These are phyloP conservation scores for Anaeramoeba ignava DNA, from an alignment of 78 protist species.

Conservation along the genomic window DNA sequence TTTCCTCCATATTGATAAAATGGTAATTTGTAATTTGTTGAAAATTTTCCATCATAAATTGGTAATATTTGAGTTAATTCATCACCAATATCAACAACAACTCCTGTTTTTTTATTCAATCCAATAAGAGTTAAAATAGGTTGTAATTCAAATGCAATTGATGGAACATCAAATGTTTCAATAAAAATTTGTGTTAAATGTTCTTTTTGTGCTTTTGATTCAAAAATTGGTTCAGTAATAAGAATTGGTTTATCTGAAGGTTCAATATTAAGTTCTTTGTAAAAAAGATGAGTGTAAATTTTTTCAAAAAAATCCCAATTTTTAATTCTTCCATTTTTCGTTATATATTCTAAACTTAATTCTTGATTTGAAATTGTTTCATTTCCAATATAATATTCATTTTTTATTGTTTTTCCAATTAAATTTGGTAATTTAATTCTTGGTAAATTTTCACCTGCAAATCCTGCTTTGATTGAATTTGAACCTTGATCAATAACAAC, in stretches of 20 bases:
- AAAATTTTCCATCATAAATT: slow-evolving; percentile 24
- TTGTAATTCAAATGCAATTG: slow-evolving; percentile 18
- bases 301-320: slow-evolving; percentile 22
- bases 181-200: slow-evolving; percentile 16
- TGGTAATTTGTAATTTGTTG: not conserved
- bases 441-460: too few species aligned
- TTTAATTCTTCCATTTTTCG: too few species aligned
- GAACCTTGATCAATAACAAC: too few species aligned
- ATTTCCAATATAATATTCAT: too few species aligned
- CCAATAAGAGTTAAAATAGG: slow-evolving; percentile 24
- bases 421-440: too few species aligned
- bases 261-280: slow-evolving; percentile 13
- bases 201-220: not conserved
- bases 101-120: slow-evolving; percentile 18
- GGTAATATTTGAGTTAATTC: slow-evolving; percentile 13
- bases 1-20: slow-evolving; percentile 4
- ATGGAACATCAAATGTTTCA: slow-evolving; percentile 26
- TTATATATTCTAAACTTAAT: too few species aligned
- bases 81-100: slow-evolving; percentile 32
- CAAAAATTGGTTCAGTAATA: slow-evolving; percentile 12
- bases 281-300: slow-evolving; percentile 18
- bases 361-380: too few species aligned
- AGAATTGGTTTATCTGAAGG: slow-evolving; percentile 20
- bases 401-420: too few species aligned
- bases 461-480: too few species aligned